phyloP scores from a whole-genome alignment of 306 rosid species.

The Acmispon strigosus region DNA sequence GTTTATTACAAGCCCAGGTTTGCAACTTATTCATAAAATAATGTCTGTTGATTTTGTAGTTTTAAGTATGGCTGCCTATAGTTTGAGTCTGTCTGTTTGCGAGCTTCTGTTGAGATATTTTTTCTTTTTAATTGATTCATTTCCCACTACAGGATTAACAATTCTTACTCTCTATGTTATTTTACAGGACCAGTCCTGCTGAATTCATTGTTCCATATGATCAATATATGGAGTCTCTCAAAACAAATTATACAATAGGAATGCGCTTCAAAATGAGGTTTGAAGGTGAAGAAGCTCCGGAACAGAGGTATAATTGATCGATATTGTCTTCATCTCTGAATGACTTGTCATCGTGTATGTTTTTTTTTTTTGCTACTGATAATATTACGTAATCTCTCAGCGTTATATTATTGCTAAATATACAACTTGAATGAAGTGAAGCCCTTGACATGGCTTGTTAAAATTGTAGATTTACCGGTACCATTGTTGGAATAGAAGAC shows the following conservation, averaged over 20 bases:
- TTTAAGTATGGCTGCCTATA: neutral
- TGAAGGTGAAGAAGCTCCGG: slow-evolving; percentile 98
- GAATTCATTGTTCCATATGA: slow-evolving; percentile 81
- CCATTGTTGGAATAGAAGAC: slow-evolving; percentile 80
- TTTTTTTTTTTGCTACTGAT: neutral
- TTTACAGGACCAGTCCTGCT: slow-evolving; percentile 84
- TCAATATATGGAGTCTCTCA: slow-evolving; percentile 71
- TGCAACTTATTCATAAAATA: neutral
- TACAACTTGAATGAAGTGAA: neutral
- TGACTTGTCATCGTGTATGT: neutral
- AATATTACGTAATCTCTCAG: neutral
- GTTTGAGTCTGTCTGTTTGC: neutral
- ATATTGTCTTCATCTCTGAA: neutral
- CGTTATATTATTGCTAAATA: neutral
- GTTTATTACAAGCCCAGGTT: slow-evolving; percentile 97
- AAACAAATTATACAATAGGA: slow-evolving; percentile 67
- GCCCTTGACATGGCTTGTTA: neutral
- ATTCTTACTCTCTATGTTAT: neutral
- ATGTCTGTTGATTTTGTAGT: neutral
- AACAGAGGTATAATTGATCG: slow-evolving; percentile 55
- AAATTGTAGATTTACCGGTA: slow-evolving; percentile 69
- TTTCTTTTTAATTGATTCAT: neutral
- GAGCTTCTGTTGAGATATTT: neutral
- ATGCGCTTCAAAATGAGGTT: slow-evolving; percentile 92
- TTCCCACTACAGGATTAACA: neutral